Conservation (phyloP, 768 basidiomycete genomes). For the Naematelia aurantialba region DNA sequence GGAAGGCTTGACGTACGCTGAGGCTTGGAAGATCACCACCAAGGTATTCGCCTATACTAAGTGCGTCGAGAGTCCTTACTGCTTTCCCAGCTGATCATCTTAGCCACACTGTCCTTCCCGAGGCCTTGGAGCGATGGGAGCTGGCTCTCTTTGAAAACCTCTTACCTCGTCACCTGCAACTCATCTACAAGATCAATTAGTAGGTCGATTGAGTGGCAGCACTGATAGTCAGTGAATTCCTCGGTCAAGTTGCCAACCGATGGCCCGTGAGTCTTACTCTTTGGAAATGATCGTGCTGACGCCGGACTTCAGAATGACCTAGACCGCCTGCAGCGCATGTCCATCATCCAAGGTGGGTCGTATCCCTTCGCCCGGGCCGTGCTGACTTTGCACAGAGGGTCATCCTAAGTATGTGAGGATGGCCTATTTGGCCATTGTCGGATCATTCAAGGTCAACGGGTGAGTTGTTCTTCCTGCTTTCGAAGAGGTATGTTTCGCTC, state of each 20-base stretch:
- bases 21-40: constrained; percentile 82
- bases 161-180: constrained; percentile 61
- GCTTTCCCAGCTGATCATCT: constrained; percentile 10
- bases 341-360: constrained; percentile 73
- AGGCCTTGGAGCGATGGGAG: constrained; percentile 72
- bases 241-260: constrained; percentile 74
- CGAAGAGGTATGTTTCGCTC: neutral
- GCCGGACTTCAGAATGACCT: constrained; percentile 56
- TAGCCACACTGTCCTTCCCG: constrained; percentile 65
- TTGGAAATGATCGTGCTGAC: neutral
- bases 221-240: constrained; percentile 37
- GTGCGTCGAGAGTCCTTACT: constrained; percentile 51
- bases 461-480: constrained; percentile 80
- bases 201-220: constrained; percentile 6
- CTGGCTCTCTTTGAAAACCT: constrained; percentile 80
- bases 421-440: constrained; percentile 75
- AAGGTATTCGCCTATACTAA: constrained; percentile 95
- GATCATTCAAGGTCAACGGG: constrained; percentile 63
- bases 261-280: constrained; percentile 59
- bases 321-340: constrained; percentile 77
- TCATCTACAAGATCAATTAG: constrained; percentile 44
- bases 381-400: constrained; percentile 60
- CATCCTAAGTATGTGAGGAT: constrained; percentile 68
- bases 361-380: neutral
- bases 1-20: constrained; percentile 76